Conservation (phyloP, 2,329 filamentous ascomycete genomes). For the Septoria petroselini region DNA sequence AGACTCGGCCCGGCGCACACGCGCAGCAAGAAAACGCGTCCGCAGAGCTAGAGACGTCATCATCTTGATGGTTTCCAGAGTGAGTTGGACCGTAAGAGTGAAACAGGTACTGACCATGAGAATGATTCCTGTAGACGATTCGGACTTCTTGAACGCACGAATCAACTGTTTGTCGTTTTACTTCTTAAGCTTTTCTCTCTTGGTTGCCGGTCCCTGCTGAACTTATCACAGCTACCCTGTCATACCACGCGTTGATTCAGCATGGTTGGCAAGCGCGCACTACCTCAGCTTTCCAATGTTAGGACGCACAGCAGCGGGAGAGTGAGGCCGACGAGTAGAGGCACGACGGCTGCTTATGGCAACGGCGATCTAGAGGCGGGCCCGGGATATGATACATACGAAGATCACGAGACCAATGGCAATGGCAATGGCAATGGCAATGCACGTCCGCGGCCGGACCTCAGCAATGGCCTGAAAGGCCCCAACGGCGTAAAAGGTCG, state of each 20-base stretch:
- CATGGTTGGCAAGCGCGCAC: conserved; percentile 35
- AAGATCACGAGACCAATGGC: conserved; percentile 11
- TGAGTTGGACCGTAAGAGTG: too few species aligned
- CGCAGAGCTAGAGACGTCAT: too few species aligned
- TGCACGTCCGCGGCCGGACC: conserved; percentile 9
- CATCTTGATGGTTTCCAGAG: too few species aligned
- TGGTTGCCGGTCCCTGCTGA: neutral
- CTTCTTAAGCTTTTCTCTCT: neutral
- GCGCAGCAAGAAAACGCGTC: too few species aligned
- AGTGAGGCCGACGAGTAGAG: conserved; percentile 15
- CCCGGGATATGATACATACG: conserved; percentile 7
- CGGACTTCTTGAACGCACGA: neutral
- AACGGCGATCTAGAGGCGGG: conserved; percentile 24
- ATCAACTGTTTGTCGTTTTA: neutral
- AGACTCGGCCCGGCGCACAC: too few species aligned
- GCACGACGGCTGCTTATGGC: neutral
- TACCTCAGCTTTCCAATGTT: conserved; percentile 8
- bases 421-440: conserved; percentile 23
- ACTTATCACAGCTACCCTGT: neutral
- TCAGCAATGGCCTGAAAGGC: conserved; percentile 21
- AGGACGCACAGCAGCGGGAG: conserved; percentile 7
- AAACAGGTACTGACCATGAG: conserved; percentile 8
- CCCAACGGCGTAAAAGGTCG: conserved; percentile 24
- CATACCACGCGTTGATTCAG: neutral
- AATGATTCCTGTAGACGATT: neutral